phyloP scores from a whole-genome alignment of 805 yeast species.

The Yamadazyma paraphyllophila region DNA sequence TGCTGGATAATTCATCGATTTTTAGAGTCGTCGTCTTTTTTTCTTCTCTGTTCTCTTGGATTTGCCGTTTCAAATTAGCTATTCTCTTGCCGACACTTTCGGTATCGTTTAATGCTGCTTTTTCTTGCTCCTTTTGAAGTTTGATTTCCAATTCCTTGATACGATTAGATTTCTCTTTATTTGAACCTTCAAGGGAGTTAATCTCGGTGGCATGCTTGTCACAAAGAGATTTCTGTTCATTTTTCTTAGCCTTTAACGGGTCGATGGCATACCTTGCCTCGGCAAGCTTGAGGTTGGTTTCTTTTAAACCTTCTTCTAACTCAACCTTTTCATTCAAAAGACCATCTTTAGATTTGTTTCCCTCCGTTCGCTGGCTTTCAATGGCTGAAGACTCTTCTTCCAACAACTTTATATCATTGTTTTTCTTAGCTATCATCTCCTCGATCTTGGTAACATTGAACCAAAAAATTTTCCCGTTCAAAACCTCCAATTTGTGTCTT shows the following conservation, averaged over 20 bases:
- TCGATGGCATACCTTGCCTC: not conserved
- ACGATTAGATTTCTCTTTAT: not conserved
- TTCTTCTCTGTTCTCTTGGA: slow-evolving; percentile 5
- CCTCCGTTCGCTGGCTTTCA: not conserved
- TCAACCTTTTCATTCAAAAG: slow-evolving; percentile 5
- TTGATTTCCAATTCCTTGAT: slow-evolving; percentile 16
- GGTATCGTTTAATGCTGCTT: slow-evolving; percentile 9
- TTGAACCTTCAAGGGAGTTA: not conserved
- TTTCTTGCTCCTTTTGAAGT: slow-evolving; percentile 18
- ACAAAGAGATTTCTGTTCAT: not conserved
- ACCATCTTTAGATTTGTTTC: not conserved
- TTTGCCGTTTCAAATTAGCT: not conserved
- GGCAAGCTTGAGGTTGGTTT: not conserved
- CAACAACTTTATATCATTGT: too few species aligned
- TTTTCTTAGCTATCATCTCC: slow-evolving; percentile 10
- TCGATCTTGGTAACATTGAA: slow-evolving; percentile 35
- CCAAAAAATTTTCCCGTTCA: slow-evolving; percentile 45
- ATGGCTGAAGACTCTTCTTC: too few species aligned
- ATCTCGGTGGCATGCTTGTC: not conserved
- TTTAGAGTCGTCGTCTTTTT: slow-evolving; percentile 3
- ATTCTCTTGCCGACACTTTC: not conserved
- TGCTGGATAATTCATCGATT: too few species aligned
- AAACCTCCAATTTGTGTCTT: slow-evolving; percentile 28
- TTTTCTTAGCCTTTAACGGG: slow-evolving; percentile 10
- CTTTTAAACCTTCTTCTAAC: slow-evolving; percentile 6